phyloP scores from a whole-genome alignment of 257 asterid genomes.

The Solanum pimpinellifolium region DNA sequence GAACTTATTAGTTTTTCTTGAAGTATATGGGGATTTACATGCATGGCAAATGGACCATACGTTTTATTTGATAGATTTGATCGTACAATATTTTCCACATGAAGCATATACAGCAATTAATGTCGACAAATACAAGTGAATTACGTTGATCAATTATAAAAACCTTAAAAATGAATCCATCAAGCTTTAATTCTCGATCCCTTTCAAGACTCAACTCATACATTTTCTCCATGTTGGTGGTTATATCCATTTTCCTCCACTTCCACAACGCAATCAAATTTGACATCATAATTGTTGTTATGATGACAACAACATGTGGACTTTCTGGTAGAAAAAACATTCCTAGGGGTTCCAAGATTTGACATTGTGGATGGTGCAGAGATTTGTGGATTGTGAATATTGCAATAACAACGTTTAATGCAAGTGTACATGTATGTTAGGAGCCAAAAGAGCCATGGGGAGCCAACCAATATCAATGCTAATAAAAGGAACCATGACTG shows the following conservation, averaged over 20 bases:
- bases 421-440: constrained; percentile 41
- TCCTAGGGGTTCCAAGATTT: neutral
- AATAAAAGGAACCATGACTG: constrained; percentile 52
- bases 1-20: neutral
- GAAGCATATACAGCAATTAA: neutral
- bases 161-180: neutral
- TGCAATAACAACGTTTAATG: constrained; percentile 28
- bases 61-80: neutral
- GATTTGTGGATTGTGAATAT: neutral
- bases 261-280: neutral
- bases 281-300: neutral
- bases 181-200: neutral
- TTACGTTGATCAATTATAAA: neutral
- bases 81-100: neutral
- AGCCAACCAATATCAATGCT: constrained; percentile 50
- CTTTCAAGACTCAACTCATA: neutral
- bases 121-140: neutral
- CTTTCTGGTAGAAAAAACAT: neutral
- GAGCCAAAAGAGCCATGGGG: constrained; percentile 72
- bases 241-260: neutral
- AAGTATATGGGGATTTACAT: neutral
- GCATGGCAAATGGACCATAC: neutral
- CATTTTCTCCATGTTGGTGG: neutral
- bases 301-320: neutral
- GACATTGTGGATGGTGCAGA: neutral